These are phyloP conservation scores for Candolleomyces eurysporus DNA, from an alignment of 768 basidiomycete genomes.

Conservation along the genomic window DNA sequence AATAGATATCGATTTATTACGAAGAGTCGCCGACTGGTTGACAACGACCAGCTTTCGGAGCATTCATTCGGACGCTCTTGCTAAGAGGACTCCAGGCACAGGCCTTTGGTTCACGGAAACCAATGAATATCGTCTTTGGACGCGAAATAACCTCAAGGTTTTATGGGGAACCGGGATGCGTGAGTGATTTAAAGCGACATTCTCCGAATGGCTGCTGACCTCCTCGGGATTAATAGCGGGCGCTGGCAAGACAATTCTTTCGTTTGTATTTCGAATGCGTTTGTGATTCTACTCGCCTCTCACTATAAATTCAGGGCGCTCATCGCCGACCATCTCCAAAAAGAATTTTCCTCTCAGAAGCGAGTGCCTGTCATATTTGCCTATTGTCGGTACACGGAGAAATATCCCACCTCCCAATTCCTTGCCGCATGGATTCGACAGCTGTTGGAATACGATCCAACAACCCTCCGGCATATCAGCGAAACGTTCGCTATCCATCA, in stretches of 20 bases:
- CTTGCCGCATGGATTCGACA: neutral
- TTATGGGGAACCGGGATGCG: conserved; percentile 6
- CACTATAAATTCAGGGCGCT: neutral
- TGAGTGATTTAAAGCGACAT: neutral
- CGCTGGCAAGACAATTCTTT: neutral
- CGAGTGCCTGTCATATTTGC: neutral
- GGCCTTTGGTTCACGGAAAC: neutral
- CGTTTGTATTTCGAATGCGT: neutral
- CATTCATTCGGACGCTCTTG: neutral
- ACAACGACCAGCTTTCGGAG: neutral
- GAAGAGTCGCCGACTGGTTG: neutral
- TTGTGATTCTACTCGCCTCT: neutral
- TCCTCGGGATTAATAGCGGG: neutral
- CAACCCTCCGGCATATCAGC: neutral
- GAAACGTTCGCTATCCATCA: neutral
- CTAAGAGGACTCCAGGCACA: neutral
- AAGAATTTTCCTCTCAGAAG: neutral
- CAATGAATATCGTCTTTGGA: neutral
- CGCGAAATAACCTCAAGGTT: neutral
- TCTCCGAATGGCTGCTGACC: neutral
- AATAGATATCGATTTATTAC: neutral
- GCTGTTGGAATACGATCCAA: neutral
- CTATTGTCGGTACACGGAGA: conserved; percentile 5
- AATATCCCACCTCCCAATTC: neutral
- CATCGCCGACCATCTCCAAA: neutral